A percentile compares a stretch with the other conserved stretches of the same genome.
These are phyloP conservation scores for Penicillium nucicola DNA, from an alignment of 495 filamentous ascomycete genomes.

Conservation along the genomic window DNA sequence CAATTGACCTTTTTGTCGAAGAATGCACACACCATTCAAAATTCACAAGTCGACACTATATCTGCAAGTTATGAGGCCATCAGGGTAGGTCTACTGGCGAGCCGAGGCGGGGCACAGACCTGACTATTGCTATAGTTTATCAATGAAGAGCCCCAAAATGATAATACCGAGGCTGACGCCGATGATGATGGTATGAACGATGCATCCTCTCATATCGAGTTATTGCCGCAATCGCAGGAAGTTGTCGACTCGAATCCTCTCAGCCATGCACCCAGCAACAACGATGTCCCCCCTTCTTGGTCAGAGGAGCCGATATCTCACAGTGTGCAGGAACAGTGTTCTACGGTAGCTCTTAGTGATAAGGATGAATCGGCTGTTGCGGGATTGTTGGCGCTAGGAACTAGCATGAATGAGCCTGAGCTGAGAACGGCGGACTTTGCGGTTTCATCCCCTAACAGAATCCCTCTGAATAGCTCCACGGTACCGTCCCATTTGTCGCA, in stretches of 20 bases:
- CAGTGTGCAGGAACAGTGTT: background rate
- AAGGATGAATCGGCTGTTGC: constrained; percentile 33
- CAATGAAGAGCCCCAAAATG: constrained; percentile 16
- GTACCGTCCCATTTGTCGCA: background rate
- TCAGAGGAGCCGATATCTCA: background rate
- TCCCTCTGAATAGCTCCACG: background rate
- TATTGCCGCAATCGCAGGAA: background rate
- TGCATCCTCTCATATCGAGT: background rate
- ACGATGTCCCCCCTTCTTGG: constrained; percentile 1
- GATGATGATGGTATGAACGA: background rate
- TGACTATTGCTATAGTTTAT: constrained; percentile 22
- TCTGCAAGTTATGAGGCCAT: constrained; percentile 20
- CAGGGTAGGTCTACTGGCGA: constrained; percentile 11
- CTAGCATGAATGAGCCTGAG: constrained; percentile 7
- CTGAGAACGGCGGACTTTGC: constrained; percentile 10
- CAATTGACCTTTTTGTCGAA: constrained; percentile 41
- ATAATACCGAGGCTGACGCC: background rate
- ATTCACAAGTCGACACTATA: constrained; percentile 8
- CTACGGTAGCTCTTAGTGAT: constrained; percentile 14
- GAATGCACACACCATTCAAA: constrained; percentile 32
- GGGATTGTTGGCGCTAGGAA: constrained; percentile 33
- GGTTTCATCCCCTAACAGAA: constrained; percentile 1
- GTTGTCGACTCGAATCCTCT: background rate
- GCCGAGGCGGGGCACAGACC: too few relatives aligned
- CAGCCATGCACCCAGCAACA: background rate